phyloP scores from a whole-genome alignment of 305 asterid genomes.

The Solanum hybrid region DNA sequence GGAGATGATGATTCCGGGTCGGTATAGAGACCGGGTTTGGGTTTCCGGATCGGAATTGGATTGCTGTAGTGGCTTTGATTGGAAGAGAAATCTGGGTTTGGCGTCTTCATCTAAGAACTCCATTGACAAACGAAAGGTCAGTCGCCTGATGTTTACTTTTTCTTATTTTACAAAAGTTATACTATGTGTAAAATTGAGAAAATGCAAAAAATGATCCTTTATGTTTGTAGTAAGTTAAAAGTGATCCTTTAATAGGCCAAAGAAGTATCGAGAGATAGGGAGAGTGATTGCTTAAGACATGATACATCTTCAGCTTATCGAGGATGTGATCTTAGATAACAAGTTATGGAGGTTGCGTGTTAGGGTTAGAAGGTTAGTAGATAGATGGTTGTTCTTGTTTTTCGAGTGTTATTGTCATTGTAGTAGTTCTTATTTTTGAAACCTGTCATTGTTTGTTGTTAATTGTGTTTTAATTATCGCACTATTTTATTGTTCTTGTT shows the following conservation, averaged over 20 bases:
- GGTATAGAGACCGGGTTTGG: constrained; percentile 15
- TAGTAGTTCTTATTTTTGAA: too few relatives aligned
- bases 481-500: neutral
- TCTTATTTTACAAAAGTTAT: neutral
- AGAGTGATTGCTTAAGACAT: neutral
- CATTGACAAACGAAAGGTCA: constrained; percentile 21
- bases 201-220: neutral
- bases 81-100: constrained; percentile 65
- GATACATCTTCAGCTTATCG: neutral
- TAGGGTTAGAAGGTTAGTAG: neutral
- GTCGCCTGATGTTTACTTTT: neutral
- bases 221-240: neutral
- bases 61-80: constrained; percentile 42
- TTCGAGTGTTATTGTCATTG: too few relatives aligned
- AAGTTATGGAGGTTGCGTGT: accelerated
- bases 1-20: constrained; percentile 47
- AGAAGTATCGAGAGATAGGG: neutral
- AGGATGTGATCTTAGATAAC: accelerated
- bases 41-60: constrained; percentile 10
- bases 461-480: neutral
- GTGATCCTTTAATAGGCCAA: neutral
- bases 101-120: constrained; percentile 77
- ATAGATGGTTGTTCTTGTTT: too few relatives aligned
- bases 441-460: neutral
- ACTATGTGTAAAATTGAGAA: neutral